A percentile compares a stretch with the other conserved stretches of the same genome.
Conservation (phyloP, 768 basidiomycete species). For the Leccinum ochraceum region DNA sequence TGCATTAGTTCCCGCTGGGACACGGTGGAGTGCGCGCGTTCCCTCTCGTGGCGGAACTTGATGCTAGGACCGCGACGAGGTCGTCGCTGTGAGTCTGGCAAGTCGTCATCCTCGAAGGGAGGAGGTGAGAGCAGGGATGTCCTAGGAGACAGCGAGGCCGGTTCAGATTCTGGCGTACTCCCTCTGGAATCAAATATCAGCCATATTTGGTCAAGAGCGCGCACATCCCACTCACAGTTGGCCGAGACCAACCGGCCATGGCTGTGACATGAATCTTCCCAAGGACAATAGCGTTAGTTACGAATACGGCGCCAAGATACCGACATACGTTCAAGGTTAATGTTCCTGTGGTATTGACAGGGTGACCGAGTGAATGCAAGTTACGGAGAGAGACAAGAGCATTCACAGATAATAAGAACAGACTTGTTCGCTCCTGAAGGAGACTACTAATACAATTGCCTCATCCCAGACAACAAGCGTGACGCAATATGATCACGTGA, state of each 20-base stretch:
- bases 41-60: conserved; percentile 37
- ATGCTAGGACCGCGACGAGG: conserved; percentile 31
- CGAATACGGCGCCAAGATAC: background rate
- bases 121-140: conserved; percentile 30
- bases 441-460: background rate
- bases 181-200: conserved; percentile 13
- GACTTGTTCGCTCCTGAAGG: conserved; percentile 7
- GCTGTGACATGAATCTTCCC: conserved; percentile 27
- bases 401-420: conserved; percentile 12
- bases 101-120: conserved; percentile 15
- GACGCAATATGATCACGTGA: conserved; percentile 28
- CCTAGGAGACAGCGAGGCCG: conserved; percentile 30
- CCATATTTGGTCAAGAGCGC: background rate
- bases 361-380: background rate
- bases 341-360: background rate
- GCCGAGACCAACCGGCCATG: conserved; percentile 20
- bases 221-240: conserved; percentile 22
- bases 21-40: conserved; percentile 33
- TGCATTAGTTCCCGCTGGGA: conserved; percentile 33
- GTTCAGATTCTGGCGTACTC: conserved; percentile 28
- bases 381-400: background rate
- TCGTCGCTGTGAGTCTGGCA: conserved; percentile 5
- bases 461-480: conserved; percentile 19
- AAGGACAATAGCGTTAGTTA: conserved; percentile 10
- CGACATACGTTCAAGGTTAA: conserved; percentile 7